Conservation (phyloP, 78 protist species). For the Pigoraptor vietnamica region DNA sequence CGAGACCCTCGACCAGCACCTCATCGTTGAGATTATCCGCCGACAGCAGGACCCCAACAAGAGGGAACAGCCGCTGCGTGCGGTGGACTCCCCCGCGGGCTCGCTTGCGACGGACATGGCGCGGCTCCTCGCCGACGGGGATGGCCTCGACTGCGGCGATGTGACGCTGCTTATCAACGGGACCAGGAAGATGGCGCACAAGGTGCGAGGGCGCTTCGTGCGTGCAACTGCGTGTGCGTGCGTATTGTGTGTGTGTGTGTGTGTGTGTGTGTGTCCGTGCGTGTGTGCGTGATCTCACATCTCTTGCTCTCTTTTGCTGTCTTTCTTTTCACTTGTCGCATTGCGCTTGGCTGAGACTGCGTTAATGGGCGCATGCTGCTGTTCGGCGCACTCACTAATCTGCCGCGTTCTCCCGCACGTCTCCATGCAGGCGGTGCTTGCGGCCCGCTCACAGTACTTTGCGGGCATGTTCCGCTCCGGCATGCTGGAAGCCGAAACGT, state of each 20-base stretch:
- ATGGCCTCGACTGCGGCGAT: not conserved
- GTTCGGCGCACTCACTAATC: too few relatives aligned
- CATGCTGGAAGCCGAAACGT: not conserved
- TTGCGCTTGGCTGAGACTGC: too few relatives aligned
- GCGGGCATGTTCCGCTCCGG: not conserved
- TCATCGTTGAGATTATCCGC: not conserved
- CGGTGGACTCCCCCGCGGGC: not conserved
- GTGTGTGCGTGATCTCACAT: too few relatives aligned
- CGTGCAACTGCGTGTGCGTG: not conserved
- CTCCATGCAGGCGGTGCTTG: not conserved
- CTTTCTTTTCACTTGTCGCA: too few relatives aligned
- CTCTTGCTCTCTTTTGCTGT: too few relatives aligned
- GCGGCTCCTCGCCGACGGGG: not conserved
- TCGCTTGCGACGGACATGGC: not conserved
- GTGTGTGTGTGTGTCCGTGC: too few relatives aligned
- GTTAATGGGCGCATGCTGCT: too few relatives aligned
- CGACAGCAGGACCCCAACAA: not conserved
- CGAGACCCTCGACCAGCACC: not conserved
- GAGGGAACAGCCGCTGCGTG: not conserved
- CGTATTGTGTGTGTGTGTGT: not conserved
- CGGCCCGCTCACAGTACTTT: not conserved
- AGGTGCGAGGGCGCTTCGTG: not conserved
- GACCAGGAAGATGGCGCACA: not conserved
- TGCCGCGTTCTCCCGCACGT: too few relatives aligned
- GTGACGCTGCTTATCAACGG: not conserved